phyloP scores from a whole-genome alignment of 2,329 filamentous ascomycete genomes.

The Blastomyces percursus region DNA sequence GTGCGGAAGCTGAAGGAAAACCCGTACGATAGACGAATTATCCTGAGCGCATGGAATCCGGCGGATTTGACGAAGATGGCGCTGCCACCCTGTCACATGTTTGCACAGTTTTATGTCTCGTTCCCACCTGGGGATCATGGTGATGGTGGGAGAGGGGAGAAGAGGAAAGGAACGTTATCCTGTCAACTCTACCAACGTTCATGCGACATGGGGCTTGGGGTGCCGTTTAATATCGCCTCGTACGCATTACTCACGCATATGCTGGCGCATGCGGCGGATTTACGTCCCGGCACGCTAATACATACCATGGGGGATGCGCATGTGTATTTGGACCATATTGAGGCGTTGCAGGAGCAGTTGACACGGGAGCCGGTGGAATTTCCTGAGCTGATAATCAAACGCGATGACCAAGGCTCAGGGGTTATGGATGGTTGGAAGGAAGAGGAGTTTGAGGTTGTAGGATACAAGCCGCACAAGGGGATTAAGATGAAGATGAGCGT shows the following conservation, averaged over 20 bases:
- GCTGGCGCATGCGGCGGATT: constrained; percentile 73
- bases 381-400: constrained; percentile 62
- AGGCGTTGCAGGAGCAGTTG: constrained; percentile 72
- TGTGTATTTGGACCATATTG: constrained; percentile 85
- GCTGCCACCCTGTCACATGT: constrained; percentile 91
- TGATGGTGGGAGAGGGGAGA: constrained; percentile 20
- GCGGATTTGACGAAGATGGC: constrained; percentile 79
- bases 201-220: constrained; percentile 93
- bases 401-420: constrained; percentile 60
- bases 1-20: constrained; percentile 71
- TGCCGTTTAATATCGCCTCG: constrained; percentile 94
- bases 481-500: constrained; percentile 99
- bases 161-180: constrained; percentile 57
- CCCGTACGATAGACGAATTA: constrained; percentile 82
- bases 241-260: constrained; percentile 94
- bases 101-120: constrained; percentile 88
- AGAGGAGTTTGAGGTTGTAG: constrained; percentile 78
- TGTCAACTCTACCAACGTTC: constrained; percentile 87
- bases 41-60: constrained; percentile 91
- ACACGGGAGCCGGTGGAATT: constrained; percentile 70
- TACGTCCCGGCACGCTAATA: constrained; percentile 76
- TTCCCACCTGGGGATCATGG: constrained; percentile 44
- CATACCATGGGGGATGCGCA: constrained; percentile 99
- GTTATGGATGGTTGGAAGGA: constrained; percentile 87
- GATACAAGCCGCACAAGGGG: constrained; percentile 79